Conservation (phyloP, 371 early-diverging fungal genomes). For the Mortierella sp. region DNA sequence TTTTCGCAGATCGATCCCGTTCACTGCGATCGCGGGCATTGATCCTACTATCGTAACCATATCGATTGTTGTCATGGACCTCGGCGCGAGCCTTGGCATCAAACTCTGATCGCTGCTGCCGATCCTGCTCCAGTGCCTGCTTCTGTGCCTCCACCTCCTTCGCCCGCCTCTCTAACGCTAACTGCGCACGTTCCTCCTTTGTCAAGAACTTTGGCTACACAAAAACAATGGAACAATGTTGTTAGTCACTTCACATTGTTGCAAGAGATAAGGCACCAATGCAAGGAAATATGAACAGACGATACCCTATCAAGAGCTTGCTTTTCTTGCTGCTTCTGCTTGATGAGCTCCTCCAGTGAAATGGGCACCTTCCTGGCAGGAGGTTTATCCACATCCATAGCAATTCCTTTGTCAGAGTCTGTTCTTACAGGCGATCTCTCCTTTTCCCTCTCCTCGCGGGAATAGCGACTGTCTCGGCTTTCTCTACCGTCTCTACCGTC, state of each 20-base stretch:
- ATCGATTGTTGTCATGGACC: constrained; percentile 47
- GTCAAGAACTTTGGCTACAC: constrained; percentile 86
- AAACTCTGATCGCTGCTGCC: constrained; percentile 67
- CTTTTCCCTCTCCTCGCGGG: constrained; percentile 20
- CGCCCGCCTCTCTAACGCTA: constrained; percentile 86
- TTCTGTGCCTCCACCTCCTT: constrained; percentile 83
- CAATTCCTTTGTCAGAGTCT: constrained; percentile 6
- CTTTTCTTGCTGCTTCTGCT: constrained; percentile 70
- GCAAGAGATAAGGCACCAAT: too few relatives aligned
- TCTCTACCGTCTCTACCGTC: constrained; percentile 19
- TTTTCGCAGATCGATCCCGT: constrained; percentile 32
- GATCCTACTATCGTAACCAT: constrained; percentile 40
- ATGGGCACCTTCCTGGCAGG: constrained; percentile 69
- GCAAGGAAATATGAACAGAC: neutral
- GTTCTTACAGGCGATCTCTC: constrained; percentile 33
- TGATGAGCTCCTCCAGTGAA: constrained; percentile 80
- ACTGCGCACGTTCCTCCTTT: constrained; percentile 89
- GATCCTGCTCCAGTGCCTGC: constrained; percentile 69
- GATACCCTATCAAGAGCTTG: constrained; percentile 49
- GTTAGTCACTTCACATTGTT: too few relatives aligned
- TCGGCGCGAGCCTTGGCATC: constrained; percentile 64
- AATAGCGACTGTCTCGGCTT: constrained; percentile 15
- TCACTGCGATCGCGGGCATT: constrained; percentile 34
- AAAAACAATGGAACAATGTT: neutral
- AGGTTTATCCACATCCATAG: constrained; percentile 27